Percentiles rank a stretch among this genome's conserved stretches.
phyloP scores from a whole-genome alignment of 345 rosid species.

The Erysimum cheiranthoides region DNA sequence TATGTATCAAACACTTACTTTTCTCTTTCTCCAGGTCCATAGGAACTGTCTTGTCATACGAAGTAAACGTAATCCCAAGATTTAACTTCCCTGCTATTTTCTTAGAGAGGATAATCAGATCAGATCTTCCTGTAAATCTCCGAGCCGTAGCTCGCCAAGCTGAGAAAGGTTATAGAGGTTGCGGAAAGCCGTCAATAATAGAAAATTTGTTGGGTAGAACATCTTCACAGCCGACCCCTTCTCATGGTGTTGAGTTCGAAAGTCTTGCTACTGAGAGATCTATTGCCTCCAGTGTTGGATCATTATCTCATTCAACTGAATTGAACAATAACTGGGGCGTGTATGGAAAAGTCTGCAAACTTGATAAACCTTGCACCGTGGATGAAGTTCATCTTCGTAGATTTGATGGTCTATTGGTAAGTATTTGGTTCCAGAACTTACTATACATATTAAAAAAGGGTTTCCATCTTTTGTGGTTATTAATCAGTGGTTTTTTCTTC shows the following conservation, averaged over 20 bases:
- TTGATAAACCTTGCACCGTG: constrained; percentile 76
- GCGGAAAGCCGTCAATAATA: constrained; percentile 48
- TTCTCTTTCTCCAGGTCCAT: constrained; percentile 56
- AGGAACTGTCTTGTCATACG: constrained; percentile 72
- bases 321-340: constrained; percentile 73
- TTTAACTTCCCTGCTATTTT: constrained; percentile 93
- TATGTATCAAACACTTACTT: background rate
- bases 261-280: constrained; percentile 45
- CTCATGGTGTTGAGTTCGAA: constrained; percentile 48
- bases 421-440: constrained; percentile 40
- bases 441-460: background rate
- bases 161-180: constrained; percentile 59
- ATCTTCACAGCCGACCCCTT: constrained; percentile 41
- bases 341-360: constrained; percentile 79
- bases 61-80: constrained; percentile 88
- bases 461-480: constrained; percentile 45
- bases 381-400: constrained; percentile 99
- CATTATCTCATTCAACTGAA: constrained; percentile 56
- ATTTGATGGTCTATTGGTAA: constrained; percentile 93
- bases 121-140: constrained; percentile 96
- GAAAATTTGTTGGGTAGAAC: constrained; percentile 43
- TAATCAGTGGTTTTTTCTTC: constrained; percentile 48
- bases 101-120: constrained; percentile 89
- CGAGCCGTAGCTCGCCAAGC: constrained; percentile 84
- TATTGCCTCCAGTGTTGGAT: constrained; percentile 51